phyloP scores from a whole-genome alignment of 352 stramenopile species.

The Globisporangium orthogonon region DNA sequence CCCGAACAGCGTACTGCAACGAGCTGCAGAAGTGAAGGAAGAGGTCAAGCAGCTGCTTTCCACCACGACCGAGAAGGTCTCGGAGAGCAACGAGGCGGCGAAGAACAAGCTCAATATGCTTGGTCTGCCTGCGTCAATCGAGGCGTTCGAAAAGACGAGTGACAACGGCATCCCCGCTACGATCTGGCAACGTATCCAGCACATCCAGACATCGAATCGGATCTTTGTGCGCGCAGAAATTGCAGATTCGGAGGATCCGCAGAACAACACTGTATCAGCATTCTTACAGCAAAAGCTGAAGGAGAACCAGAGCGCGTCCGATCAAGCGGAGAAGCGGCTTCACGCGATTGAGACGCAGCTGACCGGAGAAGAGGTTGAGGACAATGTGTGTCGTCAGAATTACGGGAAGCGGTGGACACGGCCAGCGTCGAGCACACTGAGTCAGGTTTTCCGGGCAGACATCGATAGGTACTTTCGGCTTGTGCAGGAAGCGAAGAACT shows the following conservation, averaged over 20 bases:
- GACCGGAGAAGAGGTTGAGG: constrained; percentile 53
- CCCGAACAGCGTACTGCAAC: constrained; percentile 40
- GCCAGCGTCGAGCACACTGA: constrained; percentile 42
- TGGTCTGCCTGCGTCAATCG: constrained; percentile 67
- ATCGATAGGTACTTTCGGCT: constrained; percentile 71
- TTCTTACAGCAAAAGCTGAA: constrained; percentile 46
- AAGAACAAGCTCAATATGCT: constrained; percentile 52
- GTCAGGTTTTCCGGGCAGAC: constrained; percentile 52
- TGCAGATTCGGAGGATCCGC: not conserved
- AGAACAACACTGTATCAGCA: constrained; percentile 19
- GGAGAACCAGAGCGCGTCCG: constrained; percentile 42
- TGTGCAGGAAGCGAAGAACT: constrained; percentile 64
- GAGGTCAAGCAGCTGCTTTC: constrained; percentile 40
- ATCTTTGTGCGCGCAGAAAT: constrained; percentile 13
- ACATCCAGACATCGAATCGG: constrained; percentile 28
- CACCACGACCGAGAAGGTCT: constrained; percentile 32
- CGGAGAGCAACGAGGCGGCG: constrained; percentile 35
- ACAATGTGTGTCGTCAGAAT: constrained; percentile 62
- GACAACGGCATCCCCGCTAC: constrained; percentile 46
- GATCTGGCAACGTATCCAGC: constrained; percentile 52
- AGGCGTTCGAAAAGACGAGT: constrained; percentile 64
- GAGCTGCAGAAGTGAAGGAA: constrained; percentile 38
- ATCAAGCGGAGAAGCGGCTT: constrained; percentile 53
- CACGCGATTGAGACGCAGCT: constrained; percentile 44
- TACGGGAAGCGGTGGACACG: constrained; percentile 58